phyloP scores from a whole-genome alignment of 2,329 filamentous ascomycete genomes.

The Cytospora schulzeri region DNA sequence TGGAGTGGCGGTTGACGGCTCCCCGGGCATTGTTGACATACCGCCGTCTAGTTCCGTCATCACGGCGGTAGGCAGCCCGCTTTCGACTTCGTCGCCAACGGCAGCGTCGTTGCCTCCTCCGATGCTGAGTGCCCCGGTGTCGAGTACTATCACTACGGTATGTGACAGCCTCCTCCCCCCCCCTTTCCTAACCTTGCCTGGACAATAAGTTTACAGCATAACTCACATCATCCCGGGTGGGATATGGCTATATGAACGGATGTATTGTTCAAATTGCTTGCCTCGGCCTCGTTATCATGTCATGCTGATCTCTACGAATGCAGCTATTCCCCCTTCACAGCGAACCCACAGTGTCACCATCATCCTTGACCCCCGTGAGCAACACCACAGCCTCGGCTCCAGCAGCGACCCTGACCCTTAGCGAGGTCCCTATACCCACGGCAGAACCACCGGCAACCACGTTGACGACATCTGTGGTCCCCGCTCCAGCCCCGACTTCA shows the following conservation, averaged over 20 bases:
- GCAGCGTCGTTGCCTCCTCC: background rate
- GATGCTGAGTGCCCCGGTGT: slow-evolving; percentile 5
- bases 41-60: background rate
- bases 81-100: background rate
- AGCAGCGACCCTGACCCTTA: background rate
- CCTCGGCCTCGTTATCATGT: background rate
- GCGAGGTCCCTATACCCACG: background rate
- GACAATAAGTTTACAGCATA: background rate
- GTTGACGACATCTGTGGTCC: background rate
- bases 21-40: background rate
- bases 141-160: slow-evolving; percentile 15
- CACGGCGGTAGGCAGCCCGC: background rate
- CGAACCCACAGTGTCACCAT: background rate
- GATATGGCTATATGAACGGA: background rate
- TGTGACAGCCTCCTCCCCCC: background rate
- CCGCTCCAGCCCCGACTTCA: background rate
- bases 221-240: background rate
- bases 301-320: background rate
- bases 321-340: background rate
- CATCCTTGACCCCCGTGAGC: background rate
- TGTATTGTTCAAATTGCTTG: background rate
- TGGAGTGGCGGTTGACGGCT: background rate
- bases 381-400: background rate
- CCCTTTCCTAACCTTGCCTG: background rate
- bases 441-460: background rate